phyloP scores from a whole-genome alignment of 2,329 filamentous ascomycete genomes.

The Phialemonium atrogriseum region DNA sequence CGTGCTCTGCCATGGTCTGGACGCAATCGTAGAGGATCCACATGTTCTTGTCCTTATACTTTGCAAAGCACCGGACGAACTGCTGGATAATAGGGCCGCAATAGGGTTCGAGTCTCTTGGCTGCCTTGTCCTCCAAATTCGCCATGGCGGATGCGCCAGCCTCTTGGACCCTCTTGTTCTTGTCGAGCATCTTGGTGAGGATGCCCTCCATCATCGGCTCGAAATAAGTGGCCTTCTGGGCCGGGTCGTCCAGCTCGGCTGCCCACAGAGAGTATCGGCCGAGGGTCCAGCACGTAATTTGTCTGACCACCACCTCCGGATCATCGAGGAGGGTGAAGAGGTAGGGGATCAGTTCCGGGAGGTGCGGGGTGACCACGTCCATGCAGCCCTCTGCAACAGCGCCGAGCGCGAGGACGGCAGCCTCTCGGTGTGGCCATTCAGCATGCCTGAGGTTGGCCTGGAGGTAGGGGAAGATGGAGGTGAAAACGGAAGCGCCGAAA shows the following conservation, averaged over 20 bases:
- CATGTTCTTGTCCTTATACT: constrained; percentile 98
- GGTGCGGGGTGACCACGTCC: constrained; percentile 78
- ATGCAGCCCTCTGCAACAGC: constrained; percentile 95
- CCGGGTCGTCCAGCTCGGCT: constrained; percentile 59
- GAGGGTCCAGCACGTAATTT: constrained; percentile 97
- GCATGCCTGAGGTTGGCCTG: constrained; percentile 80
- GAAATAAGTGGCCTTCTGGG: constrained; percentile 70
- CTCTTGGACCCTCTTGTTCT: constrained; percentile 96
- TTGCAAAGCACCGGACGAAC: constrained; percentile 83
- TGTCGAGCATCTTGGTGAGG: constrained; percentile 86
- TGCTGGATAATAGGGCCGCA: constrained; percentile 84
- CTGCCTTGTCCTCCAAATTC: constrained; percentile 89
- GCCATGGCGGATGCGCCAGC: constrained; percentile 94
- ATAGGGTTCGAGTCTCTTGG: constrained; percentile 72
- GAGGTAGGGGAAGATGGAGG: constrained; percentile 85
- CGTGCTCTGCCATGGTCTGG: constrained; percentile 88
- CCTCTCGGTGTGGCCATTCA: constrained; percentile 89
- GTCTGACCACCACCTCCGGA: constrained; percentile 78
- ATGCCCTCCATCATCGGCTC: constrained; percentile 97
- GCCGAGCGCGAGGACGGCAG: constrained; percentile 86
- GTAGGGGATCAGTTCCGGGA: constrained; percentile 85
- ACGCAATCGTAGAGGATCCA: constrained; percentile 98
- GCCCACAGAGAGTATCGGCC: constrained; percentile 93
- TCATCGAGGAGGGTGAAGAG: constrained; percentile 81
- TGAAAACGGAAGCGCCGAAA: constrained; percentile 81